phyloP scores from a whole-genome alignment of 768 basidiomycete species.

The Mycena rebaudengoi region DNA sequence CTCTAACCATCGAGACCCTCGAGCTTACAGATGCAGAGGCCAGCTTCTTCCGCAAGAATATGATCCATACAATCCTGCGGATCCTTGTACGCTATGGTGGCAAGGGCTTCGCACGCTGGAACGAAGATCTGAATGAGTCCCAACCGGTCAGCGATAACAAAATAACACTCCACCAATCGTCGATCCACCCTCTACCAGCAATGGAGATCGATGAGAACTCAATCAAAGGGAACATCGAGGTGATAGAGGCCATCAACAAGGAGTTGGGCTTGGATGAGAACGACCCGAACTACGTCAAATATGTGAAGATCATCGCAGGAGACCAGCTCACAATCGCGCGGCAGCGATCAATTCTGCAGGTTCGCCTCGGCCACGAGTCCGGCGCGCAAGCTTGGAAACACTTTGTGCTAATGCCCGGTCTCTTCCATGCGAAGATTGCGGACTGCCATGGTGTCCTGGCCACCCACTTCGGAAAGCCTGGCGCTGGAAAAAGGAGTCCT shows the following conservation, averaged over 20 bases:
- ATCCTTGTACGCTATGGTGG: slow-evolving; percentile 26
- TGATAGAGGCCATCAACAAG: slow-evolving; percentile 20
- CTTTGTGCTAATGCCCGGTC: no score
- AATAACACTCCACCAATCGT: slow-evolving; percentile 19
- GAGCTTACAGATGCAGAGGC: slow-evolving; percentile 20
- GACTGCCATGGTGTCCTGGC: no score
- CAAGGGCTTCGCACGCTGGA: slow-evolving; percentile 6
- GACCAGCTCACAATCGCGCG: no score
- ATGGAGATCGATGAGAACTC: slow-evolving; percentile 27
- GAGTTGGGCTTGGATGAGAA: slow-evolving; percentile 4
- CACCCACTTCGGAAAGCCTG: slow-evolving; percentile 25
- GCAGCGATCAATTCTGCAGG: no score
- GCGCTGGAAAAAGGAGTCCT: slow-evolving; percentile 16
- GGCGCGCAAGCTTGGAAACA: no score
- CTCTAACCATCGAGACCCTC: slow-evolving; percentile 29
- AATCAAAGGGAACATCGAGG: slow-evolving; percentile 27
- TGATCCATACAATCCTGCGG: slow-evolving; percentile 20
- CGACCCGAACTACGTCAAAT: slow-evolving; percentile 4
- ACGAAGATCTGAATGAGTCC: slow-evolving; percentile 1
- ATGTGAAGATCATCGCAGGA: background rate
- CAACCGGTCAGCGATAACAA: slow-evolving; percentile 12
- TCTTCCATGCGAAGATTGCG: no score
- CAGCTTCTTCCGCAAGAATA: background rate
- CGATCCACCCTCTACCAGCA: slow-evolving; percentile 18
- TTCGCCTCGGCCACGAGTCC: no score